Evolutionary conservation across 1,284 basidiomycete species (phyloP).

Genomic region (Cutaneotrichosporon sp.): DNA sequence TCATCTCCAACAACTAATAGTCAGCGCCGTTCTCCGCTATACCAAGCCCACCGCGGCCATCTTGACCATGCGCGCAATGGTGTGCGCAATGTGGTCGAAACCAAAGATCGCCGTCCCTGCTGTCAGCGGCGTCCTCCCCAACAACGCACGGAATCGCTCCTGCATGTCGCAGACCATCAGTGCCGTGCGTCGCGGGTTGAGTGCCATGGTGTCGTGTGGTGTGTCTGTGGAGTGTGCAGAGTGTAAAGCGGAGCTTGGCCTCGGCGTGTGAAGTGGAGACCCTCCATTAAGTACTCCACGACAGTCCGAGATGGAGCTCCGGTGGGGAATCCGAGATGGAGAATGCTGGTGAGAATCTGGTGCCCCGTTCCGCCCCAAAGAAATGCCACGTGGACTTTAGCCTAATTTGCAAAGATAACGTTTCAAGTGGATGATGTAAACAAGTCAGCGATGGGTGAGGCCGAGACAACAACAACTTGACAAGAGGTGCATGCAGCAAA

Average conservation of each 20-base stretch:
- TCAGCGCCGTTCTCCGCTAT: neutral
- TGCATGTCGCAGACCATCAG: slow-evolving; percentile 79
- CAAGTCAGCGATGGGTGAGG: neutral
- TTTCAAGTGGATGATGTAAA: neutral
- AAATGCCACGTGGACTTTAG: no score
- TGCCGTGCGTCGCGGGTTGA: slow-evolving; percentile 50
- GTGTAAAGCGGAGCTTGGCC: neutral
- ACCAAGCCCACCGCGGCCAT: slow-evolving; percentile 58
- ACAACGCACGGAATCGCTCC: slow-evolving; percentile 62
- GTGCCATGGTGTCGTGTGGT: slow-evolving; percentile 11
- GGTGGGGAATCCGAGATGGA: neutral
- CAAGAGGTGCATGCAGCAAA: neutral
- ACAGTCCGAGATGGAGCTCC: neutral
- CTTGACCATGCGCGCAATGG: slow-evolving; percentile 67
- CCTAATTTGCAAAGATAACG: no score
- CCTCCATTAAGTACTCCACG: no score
- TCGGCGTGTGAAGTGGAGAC: neutral
- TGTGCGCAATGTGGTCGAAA: slow-evolving; percentile 64
- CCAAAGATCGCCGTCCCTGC: slow-evolving; percentile 54
- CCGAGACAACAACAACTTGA: neutral
- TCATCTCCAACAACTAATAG: slow-evolving; percentile 19
- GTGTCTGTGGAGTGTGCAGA: neutral
- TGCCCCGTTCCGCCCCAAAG: neutral
- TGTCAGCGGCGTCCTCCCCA: neutral
- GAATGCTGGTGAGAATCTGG: neutral